phyloP scores from a whole-genome alignment of 2,329 filamentous ascomycete species.

The Nemania serpens region DNA sequence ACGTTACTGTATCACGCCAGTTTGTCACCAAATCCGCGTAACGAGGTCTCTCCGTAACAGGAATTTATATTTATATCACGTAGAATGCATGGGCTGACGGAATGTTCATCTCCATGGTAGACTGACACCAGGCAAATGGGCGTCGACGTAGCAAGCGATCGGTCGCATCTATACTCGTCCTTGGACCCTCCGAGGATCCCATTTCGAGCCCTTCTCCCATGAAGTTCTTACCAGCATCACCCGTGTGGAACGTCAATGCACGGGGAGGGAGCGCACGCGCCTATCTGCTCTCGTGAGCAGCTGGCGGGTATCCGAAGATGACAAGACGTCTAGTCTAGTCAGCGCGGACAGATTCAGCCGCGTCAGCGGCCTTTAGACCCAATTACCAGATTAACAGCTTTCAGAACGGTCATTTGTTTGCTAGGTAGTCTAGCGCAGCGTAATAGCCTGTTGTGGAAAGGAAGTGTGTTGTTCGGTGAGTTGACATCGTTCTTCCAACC shows the following conservation, averaged over 20 bases:
- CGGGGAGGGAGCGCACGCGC: neutral
- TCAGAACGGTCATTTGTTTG: neutral
- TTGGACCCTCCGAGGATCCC: neutral
- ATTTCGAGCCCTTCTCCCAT: neutral
- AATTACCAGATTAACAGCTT: neutral
- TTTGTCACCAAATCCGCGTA: neutral
- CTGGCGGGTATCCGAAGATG: neutral
- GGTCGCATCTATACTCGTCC: neutral
- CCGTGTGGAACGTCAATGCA: neutral
- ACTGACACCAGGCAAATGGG: neutral
- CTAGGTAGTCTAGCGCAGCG: neutral
- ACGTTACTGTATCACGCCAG: neutral
- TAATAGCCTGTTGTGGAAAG: neutral
- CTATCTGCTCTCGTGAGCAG: neutral
- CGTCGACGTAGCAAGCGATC: slow-evolving; percentile 5
- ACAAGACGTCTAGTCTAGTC: neutral
- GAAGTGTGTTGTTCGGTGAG: neutral
- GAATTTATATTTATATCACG: neutral
- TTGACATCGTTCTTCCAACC: neutral
- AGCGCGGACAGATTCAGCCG: slow-evolving; percentile 8
- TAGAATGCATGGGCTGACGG: neutral
- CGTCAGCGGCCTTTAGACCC: slow-evolving; percentile 10
- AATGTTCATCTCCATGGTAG: neutral
- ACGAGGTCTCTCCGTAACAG: neutral
- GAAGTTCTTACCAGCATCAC: slow-evolving; percentile 1